Evolutionary conservation across 495 filamentous ascomycete genomes (phyloP), one percentile per base, ranked within the genome.

Genomic region (Xylaria intraflava): DNA sequence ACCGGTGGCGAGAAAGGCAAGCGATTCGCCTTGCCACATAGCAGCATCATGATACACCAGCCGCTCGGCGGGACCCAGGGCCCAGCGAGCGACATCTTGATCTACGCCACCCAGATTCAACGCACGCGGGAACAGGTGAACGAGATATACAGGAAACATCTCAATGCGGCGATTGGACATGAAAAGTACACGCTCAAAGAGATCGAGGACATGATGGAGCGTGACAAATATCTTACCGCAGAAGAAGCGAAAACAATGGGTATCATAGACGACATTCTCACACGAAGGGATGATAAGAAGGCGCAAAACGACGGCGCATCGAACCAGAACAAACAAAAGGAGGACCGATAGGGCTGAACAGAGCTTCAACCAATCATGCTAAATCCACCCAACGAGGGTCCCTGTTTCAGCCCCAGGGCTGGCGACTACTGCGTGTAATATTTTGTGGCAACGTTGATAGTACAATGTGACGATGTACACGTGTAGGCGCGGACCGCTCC

Each of bases 41-140:
- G 84, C 53, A 87, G 87, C 46, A 85, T 98, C 60, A 98, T 98
- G 93, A 80, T 98, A 26, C 93, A 98, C 66, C 93, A 98, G 66
- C 93, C 94, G 6, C 83, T 84, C 19, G 93, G 93, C 27, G 93
- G 93, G 0, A 96, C 94, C 51, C 81, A 83, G 48, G 93, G 93
- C 0, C 91, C 95, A 60, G 93, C 93, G 12, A 74, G 78, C 47
- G 93, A 98, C 68, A 96, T 98, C 57, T 82, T 94, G 29, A 96
- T 96, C 53, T 95, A 98, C 68, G 93, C 93, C 6, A 95, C 88
- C 66, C 93, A 98, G 76, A 98, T 98, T 52, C 75, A 97, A 69
- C 76, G 92, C 48, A 83, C 95, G 43, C 78, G 93, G 56, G 73
- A 83, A 52, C 83, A 90, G 74, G 72, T 97, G 60, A 96, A 98